These are phyloP conservation scores for Triticum timopheevii DNA, from an alignment of 176 grass and related monocot species.

Conservation along the genomic window DNA sequence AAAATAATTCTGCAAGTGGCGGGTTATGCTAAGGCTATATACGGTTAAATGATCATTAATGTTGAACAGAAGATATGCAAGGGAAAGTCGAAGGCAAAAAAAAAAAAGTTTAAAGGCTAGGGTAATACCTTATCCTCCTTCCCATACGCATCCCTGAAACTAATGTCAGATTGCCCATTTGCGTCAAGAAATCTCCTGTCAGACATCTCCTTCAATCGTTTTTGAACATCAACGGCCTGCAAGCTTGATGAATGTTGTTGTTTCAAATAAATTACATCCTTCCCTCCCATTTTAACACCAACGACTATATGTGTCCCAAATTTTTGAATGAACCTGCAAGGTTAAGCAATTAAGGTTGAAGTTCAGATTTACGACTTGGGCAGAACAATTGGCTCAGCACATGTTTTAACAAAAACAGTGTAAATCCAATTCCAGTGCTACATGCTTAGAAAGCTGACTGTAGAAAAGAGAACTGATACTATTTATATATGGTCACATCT, in stretches of 20 bases:
- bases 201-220: slow-evolving; percentile 78
- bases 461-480: slow-evolving; percentile 17
- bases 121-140: slow-evolving; percentile 70
- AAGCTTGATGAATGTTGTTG: slow-evolving; percentile 83
- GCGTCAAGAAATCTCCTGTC: slow-evolving; percentile 69
- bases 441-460: background rate
- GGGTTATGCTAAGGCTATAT: background rate
- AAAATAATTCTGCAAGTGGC: background rate
- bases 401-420: background rate
- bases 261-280: slow-evolving; percentile 90
- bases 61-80: slow-evolving; percentile 5
- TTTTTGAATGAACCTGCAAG: slow-evolving; percentile 83
- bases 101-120: background rate
- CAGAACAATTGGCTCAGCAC: background rate
- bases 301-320: slow-evolving; percentile 95
- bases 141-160: slow-evolving; percentile 49
- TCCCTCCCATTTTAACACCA: slow-evolving; percentile 97
- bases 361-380: background rate
- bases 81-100: background rate
- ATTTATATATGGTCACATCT: background rate
- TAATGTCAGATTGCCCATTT: slow-evolving; percentile 56
- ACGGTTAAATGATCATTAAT: background rate
- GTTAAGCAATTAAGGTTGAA: slow-evolving; percentile 29
- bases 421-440: background rate
- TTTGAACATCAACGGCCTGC: slow-evolving; percentile 85